Percentiles rank a stretch among this genome's conserved stretches.
Evolutionary conservation across 768 basidiomycete species (phyloP).

Genomic region (Tricholoma terreum): DNA sequence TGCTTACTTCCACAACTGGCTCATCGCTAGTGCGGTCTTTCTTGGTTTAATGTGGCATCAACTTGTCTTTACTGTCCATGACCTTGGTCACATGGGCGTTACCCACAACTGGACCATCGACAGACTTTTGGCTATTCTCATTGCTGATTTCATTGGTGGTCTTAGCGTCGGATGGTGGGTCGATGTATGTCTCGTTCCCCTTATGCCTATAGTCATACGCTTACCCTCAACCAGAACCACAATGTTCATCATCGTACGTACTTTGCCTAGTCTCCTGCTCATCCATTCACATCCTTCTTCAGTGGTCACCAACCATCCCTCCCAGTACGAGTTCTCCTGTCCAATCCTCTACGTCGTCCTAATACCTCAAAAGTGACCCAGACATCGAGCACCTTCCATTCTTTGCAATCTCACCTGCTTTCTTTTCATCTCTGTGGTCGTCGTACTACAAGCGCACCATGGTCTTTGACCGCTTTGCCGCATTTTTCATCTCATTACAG

Average conservation of each 20-base stretch:
- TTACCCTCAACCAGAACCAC: conserved; percentile 60
- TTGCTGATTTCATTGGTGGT: conserved; percentile 89
- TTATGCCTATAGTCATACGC: background rate
- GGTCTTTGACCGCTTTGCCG: conserved; percentile 68
- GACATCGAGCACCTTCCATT: conserved; percentile 91
- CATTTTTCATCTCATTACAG: conserved; percentile 68
- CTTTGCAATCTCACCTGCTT: conserved; percentile 87
- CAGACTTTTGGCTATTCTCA: conserved; percentile 69
- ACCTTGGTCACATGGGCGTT: conserved; percentile 93
- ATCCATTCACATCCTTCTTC: conserved; percentile 4
- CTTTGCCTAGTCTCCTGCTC: background rate
- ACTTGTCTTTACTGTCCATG: conserved; percentile 87
- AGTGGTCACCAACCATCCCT: conserved; percentile 98
- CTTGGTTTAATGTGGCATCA: conserved; percentile 96
- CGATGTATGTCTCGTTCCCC: conserved; percentile 60
- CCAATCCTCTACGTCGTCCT: background rate
- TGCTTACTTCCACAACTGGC: conserved; percentile 62
- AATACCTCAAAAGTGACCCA: conserved; percentile 56
- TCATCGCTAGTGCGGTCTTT: conserved; percentile 69
- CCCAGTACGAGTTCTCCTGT: conserved; percentile 60
- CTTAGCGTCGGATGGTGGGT: conserved; percentile 99
- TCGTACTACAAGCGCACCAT: conserved; percentile 93
- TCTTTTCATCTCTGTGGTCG: conserved; percentile 85
- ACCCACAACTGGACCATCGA: conserved; percentile 85
- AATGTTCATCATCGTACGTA: conserved; percentile 92